phyloP scores from a whole-genome alignment of 176 grass and related monocot species.

The Tuctoria greenei region DNA sequence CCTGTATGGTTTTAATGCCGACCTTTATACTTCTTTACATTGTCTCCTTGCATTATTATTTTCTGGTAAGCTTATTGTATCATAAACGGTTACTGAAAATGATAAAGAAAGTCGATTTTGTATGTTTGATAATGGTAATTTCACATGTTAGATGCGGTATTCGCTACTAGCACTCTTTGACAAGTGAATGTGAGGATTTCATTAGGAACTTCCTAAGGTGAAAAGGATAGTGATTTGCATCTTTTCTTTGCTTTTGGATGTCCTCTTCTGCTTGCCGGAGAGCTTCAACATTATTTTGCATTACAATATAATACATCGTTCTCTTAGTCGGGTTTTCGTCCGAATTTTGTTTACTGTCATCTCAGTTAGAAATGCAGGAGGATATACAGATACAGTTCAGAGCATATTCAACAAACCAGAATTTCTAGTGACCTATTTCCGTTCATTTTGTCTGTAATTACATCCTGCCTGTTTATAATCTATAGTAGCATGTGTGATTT shows the following conservation, averaged over 20 bases:
- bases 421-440: not conserved
- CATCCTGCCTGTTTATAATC: not conserved
- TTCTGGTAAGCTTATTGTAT: not conserved
- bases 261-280: not conserved
- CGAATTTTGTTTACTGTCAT: not conserved
- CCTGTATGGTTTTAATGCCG: not conserved
- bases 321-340: not conserved
- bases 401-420: not conserved
- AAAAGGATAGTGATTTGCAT: not conserved
- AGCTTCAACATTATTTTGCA: not conserved
- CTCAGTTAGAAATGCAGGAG: too few relatives aligned
- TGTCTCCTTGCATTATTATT: not conserved
- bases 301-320: not conserved
- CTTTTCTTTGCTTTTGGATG: not conserved
- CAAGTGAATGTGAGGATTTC: too few relatives aligned
- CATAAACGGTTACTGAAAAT: not conserved
- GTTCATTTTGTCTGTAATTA: not conserved
- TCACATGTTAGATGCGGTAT: not conserved
- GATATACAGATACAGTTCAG: not conserved
- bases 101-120: not conserved
- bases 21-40: not conserved
- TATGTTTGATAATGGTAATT: constrained; percentile 1
- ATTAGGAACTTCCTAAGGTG: too few relatives aligned
- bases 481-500: not conserved
- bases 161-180: constrained; percentile 5